Conservation (phyloP, 495 filamentous ascomycete genomes). For the Penicillium soppii region DNA sequence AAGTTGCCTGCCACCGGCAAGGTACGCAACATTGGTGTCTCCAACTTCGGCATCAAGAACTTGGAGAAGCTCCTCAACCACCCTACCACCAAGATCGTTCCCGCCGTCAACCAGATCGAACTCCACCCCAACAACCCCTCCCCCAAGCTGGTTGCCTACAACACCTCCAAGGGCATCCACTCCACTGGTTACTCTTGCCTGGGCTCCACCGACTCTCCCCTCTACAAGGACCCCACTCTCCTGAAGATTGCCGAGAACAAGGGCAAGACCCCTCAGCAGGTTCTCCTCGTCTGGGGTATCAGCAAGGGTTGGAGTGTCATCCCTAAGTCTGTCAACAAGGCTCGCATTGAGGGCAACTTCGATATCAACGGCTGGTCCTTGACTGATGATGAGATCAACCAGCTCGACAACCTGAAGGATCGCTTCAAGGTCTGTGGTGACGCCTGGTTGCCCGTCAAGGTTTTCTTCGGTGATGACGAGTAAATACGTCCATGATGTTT, state of each 20-base stretch:
- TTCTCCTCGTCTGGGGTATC: constrained; percentile 67
- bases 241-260: constrained; percentile 61
- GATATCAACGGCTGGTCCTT: constrained; percentile 66
- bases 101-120: constrained; percentile 90
- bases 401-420: constrained; percentile 62
- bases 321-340: constrained; percentile 65
- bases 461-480: constrained; percentile 88
- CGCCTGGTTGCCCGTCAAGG: constrained; percentile 69
- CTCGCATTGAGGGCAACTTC: constrained; percentile 63
- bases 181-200: constrained; percentile 67
- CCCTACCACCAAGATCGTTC: constrained; percentile 60
- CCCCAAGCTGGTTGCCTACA: constrained; percentile 76
- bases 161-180: constrained; percentile 66
- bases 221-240: constrained; percentile 59
- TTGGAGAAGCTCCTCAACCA: constrained; percentile 55
- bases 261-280: constrained; percentile 65
- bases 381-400: constrained; percentile 60
- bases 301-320: constrained; percentile 73
- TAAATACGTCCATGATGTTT: constrained; percentile 32
- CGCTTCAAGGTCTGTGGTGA: constrained; percentile 76
- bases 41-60: constrained; percentile 62
- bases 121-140: constrained; percentile 81
- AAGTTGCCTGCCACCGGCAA: constrained; percentile 77
- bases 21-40: constrained; percentile 70
- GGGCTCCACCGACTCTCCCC: constrained; percentile 56